Evolutionary conservation across 805 yeast genomes (phyloP).

Genomic region (Lachancea nothofagi): DNA sequence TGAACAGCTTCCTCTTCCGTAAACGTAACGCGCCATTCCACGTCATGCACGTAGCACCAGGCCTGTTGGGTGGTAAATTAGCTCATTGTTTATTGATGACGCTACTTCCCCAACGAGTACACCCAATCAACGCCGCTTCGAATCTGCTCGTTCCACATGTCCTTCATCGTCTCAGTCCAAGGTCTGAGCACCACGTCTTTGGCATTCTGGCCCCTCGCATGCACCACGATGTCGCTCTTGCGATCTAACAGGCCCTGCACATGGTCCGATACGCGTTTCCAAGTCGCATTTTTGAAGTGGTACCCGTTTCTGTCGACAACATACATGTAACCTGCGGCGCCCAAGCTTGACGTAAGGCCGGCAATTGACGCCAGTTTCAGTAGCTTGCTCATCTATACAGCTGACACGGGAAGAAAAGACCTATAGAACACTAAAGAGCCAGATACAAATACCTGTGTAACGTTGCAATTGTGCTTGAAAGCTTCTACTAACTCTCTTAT

Average conservation of each 20-base stretch:
- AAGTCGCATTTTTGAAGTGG: conserved; percentile 20
- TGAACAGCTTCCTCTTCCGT: too few relatives aligned
- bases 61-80: neutral
- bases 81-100: neutral
- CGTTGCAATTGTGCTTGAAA: too few relatives aligned
- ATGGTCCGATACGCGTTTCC: conserved; percentile 21
- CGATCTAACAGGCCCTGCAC: conserved; percentile 22
- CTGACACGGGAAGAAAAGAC: neutral
- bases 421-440: neutral
- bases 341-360: conserved; percentile 16
- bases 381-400: conserved; percentile 19
- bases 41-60: neutral
- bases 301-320: conserved; percentile 22
- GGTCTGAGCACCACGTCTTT: conserved; percentile 20
- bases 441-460: too few relatives aligned
- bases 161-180: conserved; percentile 26
- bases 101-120: conserved; percentile 22
- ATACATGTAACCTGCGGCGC: conserved; percentile 23
- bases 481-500: too few relatives aligned
- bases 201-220: conserved; percentile 13
- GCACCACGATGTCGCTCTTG: conserved; percentile 16
- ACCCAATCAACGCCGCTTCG: conserved; percentile 25
- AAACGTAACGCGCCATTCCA: too few relatives aligned
- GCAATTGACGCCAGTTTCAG: conserved; percentile 22
- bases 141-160: conserved; percentile 29